Evolutionary conservation across 116 monocot species (phyloP), one percentile per base, ranked within the genome.

Genomic region (Trichopus zeylanicus): DNA sequence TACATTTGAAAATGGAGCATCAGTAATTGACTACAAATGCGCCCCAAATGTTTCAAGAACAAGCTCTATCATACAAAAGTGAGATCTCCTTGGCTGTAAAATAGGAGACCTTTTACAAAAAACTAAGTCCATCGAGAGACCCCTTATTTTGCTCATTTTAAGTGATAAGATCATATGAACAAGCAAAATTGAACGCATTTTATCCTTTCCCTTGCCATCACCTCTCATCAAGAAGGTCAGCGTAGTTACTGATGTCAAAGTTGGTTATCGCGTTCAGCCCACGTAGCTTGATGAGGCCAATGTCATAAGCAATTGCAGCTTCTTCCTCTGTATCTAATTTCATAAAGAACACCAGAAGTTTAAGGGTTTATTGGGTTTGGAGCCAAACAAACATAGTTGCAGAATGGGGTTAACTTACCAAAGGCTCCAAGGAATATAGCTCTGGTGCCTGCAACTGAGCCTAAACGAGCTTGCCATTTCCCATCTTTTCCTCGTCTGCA

Each of bases 381-480:
- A 51, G 0, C 7, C 24, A 20, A 33, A 22, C 24, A 51, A 9
- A 22, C 10, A 51, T 26, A 3, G 26, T 2, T 13, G 21, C 10
- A 51, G 4, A 19, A 38, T 8, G 22, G 24, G 22, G 49, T 19
- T 11, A 60, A 15, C 73, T 55, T 63, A 85, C 85, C 71, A 38
- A 72, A 85, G 28, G 85, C 76, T 64, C 85, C 85, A 34, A 80
- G 80, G 52, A 80, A 85, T 27, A 85, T 85, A 59, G 80, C 85
- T 69, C 78, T 75, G 53, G 71, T 80, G 61, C 78, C 84, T 19
- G 71, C 76, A 56, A 80, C 70, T 21, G 76, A 67, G 55, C 85
- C 85, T 42, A 85, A 70, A 42, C 85, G 63, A n/a, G 85, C 85
- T 76, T 85, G 85, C 75, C 79, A 85, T 70, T 70, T 79, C 24